Conservation (phyloP, 768 basidiomycete species). For the Lentinula detonsa region DNA sequence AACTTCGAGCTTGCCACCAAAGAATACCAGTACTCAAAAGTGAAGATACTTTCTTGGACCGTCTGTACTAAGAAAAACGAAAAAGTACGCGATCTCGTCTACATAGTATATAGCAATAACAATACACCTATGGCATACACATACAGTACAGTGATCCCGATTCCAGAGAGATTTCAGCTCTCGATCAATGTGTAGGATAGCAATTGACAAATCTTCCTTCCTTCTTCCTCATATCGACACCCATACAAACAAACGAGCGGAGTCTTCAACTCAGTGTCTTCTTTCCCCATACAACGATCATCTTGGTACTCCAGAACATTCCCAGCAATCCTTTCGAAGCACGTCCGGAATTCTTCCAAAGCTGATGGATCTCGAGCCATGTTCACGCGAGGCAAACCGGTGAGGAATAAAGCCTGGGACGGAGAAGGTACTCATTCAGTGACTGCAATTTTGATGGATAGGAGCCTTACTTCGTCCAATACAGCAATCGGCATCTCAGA, state of each 20-base stretch:
- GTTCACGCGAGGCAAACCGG: constrained; percentile 37
- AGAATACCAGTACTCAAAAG: no score
- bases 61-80: no score
- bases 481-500: constrained; percentile 38
- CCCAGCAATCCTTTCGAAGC: constrained; percentile 22
- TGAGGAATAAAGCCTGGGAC: constrained; percentile 36
- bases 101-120: background rate
- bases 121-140: background rate
- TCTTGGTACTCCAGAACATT: background rate
- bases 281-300: background rate
- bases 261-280: background rate
- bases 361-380: constrained; percentile 32
- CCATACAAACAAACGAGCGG: background rate
- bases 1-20: no score
- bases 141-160: background rate
- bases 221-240: background rate
- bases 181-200: background rate
- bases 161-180: background rate
- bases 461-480: constrained; percentile 34
- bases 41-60: no score
- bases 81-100: no score
- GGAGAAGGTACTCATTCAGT: background rate
- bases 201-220: background rate
- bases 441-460: background rate
- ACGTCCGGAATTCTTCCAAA: constrained; percentile 28